Conservation (phyloP, 2,329 filamentous ascomycete species). For the Pseudogymnoascus sp. region DNA sequence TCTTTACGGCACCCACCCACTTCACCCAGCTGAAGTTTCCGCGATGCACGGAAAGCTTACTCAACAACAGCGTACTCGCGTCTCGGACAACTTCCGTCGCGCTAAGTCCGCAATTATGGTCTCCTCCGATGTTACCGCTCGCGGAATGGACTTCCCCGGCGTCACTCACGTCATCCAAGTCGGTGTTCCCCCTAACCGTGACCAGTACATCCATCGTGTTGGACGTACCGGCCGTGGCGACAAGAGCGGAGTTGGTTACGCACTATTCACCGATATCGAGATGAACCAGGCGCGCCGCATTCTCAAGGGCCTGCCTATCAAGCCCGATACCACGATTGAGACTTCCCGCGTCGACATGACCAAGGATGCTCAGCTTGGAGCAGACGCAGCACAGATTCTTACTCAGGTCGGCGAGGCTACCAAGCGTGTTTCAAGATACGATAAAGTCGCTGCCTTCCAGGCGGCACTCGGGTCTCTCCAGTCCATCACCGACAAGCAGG, state of each 20-base stretch:
- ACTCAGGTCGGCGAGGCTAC: constrained; percentile 24
- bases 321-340: constrained; percentile 21
- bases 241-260: constrained; percentile 58
- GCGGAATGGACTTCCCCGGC: constrained; percentile 77
- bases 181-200: constrained; percentile 54
- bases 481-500: constrained; percentile 1
- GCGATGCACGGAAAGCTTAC: constrained; percentile 73
- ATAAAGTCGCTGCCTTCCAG: constrained; percentile 25
- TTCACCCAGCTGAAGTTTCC: constrained; percentile 24
- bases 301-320: constrained; percentile 26
- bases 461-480: constrained; percentile 16
- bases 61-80: constrained; percentile 61
- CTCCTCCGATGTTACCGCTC: constrained; percentile 73
- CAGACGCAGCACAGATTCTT: constrained; percentile 22
- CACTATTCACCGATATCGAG: constrained; percentile 22
- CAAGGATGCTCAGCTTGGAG: constrained; percentile 28
- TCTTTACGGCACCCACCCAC: constrained; percentile 20
- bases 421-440: constrained; percentile 22
- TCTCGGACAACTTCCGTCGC: constrained; percentile 65
- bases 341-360: constrained; percentile 28
- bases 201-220: constrained; percentile 70
- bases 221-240: constrained; percentile 70
- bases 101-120: constrained; percentile 58
- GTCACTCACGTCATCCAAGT: constrained; percentile 73
- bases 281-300: constrained; percentile 17